Percentiles rank a stretch among this genome's conserved stretches.
These are phyloP conservation scores for Vaccinium myrtillus DNA, from an alignment of 148 eudicot genomes.

Conservation along the genomic window DNA sequence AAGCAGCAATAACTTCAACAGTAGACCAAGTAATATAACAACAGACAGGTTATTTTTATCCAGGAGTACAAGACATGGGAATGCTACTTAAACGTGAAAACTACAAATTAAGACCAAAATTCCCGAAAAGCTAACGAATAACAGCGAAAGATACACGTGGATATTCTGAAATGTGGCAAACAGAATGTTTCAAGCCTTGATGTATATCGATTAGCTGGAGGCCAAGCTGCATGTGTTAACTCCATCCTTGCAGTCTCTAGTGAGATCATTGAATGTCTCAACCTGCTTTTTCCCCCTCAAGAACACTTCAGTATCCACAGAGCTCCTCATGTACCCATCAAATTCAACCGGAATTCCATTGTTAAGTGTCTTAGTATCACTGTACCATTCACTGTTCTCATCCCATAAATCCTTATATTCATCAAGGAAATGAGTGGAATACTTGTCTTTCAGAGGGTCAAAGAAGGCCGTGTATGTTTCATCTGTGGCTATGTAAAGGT, in stretches of 20 bases:
- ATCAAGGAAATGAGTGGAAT: constrained; percentile 77
- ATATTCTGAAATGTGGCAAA: constrained; percentile 11
- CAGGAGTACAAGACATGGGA: not conserved
- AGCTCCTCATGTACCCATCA: constrained; percentile 95
- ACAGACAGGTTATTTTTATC: not conserved
- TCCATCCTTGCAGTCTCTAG: constrained; percentile 95
- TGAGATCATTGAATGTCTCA: constrained; percentile 94
- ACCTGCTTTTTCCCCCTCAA: constrained; percentile 91
- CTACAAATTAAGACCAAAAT: constrained; percentile 11
- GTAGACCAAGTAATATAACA: not conserved
- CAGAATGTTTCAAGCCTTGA: constrained; percentile 1
- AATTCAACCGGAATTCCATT: constrained; percentile 76
- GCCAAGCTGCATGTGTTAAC: constrained; percentile 66
- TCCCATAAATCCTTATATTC: constrained; percentile 89
- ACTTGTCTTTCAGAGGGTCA: constrained; percentile 83
- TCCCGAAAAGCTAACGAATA: constrained; percentile 1
- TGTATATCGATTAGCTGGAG: constrained; percentile 25
- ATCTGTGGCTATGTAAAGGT: constrained; percentile 73
- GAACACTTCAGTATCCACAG: constrained; percentile 91
- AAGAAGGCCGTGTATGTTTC: constrained; percentile 68
- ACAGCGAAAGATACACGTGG: constrained; percentile 7
- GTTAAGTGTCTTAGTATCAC: constrained; percentile 73
- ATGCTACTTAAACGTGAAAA: not conserved
- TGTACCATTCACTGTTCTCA: constrained; percentile 78
- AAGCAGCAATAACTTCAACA: not conserved